phyloP scores from a whole-genome alignment of 129 eudicot genomes.

The Arctium minus region DNA sequence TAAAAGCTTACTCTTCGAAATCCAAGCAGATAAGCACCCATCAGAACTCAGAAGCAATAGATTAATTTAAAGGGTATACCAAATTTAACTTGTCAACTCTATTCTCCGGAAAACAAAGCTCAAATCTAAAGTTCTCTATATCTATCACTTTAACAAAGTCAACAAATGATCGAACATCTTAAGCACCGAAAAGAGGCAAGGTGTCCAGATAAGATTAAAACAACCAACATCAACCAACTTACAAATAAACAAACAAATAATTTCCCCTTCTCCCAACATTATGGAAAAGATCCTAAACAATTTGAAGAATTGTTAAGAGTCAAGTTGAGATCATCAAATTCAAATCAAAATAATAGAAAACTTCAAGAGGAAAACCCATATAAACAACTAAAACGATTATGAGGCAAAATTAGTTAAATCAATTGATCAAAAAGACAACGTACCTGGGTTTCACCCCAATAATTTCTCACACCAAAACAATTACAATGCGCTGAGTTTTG shows the following conservation, averaged over 20 bases:
- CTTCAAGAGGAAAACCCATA: background rate
- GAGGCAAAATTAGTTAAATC: background rate
- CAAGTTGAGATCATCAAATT: background rate
- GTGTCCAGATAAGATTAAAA: constrained; percentile 8
- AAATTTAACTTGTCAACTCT: background rate
- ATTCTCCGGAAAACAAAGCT: background rate
- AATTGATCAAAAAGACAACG: constrained; percentile 8
- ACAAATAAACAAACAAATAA: background rate
- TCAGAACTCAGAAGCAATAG: background rate
- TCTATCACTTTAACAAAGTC: background rate
- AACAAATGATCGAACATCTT: background rate
- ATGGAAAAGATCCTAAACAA: background rate
- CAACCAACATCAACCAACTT: background rate
- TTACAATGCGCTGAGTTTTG: background rate
- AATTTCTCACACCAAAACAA: background rate
- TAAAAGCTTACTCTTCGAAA: background rate
- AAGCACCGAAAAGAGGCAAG: background rate
- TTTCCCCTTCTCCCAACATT: constrained; percentile 1
- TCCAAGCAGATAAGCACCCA: background rate
- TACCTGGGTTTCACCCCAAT: constrained; percentile 11
- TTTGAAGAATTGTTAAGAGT: background rate
- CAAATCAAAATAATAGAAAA: background rate
- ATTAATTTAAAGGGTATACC: background rate
- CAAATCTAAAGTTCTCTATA: background rate
- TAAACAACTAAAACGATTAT: background rate